Evolutionary conservation across 371 early-diverging fungal genomes (phyloP).

Genomic region (Blakeslea trispora): DNA sequence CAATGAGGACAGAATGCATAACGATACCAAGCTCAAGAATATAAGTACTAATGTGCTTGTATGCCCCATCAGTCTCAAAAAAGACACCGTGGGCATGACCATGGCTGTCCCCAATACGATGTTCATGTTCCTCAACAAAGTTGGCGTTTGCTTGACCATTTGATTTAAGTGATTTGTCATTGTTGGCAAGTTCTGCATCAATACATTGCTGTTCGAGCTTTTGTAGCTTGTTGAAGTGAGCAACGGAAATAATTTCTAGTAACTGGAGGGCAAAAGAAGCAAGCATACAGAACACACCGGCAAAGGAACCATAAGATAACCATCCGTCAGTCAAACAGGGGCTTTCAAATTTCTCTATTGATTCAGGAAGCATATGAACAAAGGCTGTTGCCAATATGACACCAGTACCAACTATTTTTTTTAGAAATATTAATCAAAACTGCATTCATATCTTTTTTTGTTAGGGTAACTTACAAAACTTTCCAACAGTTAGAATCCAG

Average conservation of each 20-base stretch:
- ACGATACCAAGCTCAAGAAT: conserved; percentile 85
- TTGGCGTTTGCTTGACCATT: background rate
- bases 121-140: conserved; percentile 14
- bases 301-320: conserved; percentile 40
- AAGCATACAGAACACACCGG: conserved; percentile 39
- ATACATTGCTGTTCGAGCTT: background rate
- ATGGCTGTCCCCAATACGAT: conserved; percentile 41
- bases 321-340: conserved; percentile 39
- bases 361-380: conserved; percentile 66
- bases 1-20: conserved; percentile 86
- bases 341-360: conserved; percentile 32
- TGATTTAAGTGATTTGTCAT: too few species aligned
- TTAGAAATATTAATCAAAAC: background rate
- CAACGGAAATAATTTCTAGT: conserved; percentile 35
- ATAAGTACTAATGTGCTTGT: conserved; percentile 44
- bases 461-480: conserved; percentile 20
- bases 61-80: conserved; percentile 30
- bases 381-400: conserved; percentile 80
- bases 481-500: conserved; percentile 27
- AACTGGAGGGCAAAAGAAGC: conserved; percentile 38
- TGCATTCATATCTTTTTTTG: background rate
- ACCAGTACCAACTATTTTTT: conserved; percentile 64
- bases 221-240: conserved; percentile 19
- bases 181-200: conserved; percentile 1
- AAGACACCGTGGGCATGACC: conserved; percentile 48